Evolutionary conservation across 2,329 filamentous ascomycete species (phyloP).

Genomic region (Nemania sp.): DNA sequence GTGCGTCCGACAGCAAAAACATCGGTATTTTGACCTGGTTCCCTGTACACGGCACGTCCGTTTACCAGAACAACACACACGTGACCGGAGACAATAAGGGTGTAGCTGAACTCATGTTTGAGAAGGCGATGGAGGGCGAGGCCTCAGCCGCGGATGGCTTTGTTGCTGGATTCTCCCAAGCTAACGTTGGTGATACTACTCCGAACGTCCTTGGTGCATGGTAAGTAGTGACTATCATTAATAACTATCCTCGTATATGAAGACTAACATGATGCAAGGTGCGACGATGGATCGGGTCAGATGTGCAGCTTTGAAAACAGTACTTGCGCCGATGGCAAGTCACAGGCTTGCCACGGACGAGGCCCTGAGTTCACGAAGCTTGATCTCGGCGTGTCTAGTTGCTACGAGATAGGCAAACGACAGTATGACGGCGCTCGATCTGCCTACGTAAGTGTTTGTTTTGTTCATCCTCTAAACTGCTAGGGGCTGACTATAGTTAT

Average conservation of each 20-base stretch:
- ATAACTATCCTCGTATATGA: not conserved
- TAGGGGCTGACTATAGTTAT: slow-evolving; percentile 16
- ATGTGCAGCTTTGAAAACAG: slow-evolving; percentile 80
- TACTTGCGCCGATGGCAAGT: slow-evolving; percentile 77
- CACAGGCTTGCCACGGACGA: slow-evolving; percentile 70
- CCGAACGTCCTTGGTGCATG: slow-evolving; percentile 87
- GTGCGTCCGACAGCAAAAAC: slow-evolving; percentile 76
- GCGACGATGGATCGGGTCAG: slow-evolving; percentile 81
- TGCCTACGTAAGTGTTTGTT: slow-evolving; percentile 53
- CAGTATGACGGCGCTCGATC: slow-evolving; percentile 72
- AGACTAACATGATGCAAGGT: slow-evolving; percentile 54
- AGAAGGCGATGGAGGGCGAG: slow-evolving; percentile 71
- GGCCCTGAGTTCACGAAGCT: slow-evolving; percentile 74
- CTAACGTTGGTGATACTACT: slow-evolving; percentile 89
- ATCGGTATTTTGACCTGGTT: slow-evolving; percentile 92
- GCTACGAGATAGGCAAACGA: slow-evolving; percentile 77
- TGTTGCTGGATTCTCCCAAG: slow-evolving; percentile 90
- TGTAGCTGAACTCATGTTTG: slow-evolving; percentile 85
- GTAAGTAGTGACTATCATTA: slow-evolving; percentile 41
- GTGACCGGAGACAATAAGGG: slow-evolving; percentile 94
- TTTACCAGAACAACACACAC: slow-evolving; percentile 90
- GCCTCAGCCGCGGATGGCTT: slow-evolving; percentile 72
- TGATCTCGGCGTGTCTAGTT: slow-evolving; percentile 80
- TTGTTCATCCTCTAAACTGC: not conserved
- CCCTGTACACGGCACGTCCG: slow-evolving; percentile 88